Evolutionary conservation across 2,329 filamentous ascomycete species (phyloP).

Genomic region (Verticillium zaregamsianum): DNA sequence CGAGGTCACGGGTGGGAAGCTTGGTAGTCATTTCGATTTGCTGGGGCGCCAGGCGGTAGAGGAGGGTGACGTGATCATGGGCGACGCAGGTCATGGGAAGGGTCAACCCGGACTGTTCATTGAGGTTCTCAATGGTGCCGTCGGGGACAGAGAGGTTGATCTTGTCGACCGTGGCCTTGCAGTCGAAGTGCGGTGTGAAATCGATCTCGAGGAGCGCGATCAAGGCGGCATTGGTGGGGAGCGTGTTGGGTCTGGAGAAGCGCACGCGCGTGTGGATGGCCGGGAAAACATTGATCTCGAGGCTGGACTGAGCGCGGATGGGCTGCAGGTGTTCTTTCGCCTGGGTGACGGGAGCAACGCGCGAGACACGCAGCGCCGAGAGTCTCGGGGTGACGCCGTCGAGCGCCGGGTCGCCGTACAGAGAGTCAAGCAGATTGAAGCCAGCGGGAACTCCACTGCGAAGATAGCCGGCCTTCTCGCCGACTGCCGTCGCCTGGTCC

Average conservation of each 20-base stretch:
- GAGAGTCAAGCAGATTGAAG: slow-evolving; percentile 73
- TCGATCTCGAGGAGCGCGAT: slow-evolving; percentile 72
- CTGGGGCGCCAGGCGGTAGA: slow-evolving; percentile 61
- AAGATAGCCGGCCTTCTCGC: slow-evolving; percentile 57
- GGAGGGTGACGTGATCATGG: slow-evolving; percentile 70
- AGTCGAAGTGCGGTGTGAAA: slow-evolving; percentile 66
- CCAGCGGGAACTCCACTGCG: slow-evolving; percentile 65
- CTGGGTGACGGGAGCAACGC: slow-evolving; percentile 65
- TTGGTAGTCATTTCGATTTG: slow-evolving; percentile 41
- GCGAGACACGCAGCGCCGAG: slow-evolving; percentile 69
- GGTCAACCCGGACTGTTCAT: slow-evolving; percentile 41
- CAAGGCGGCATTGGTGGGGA: slow-evolving; percentile 55
- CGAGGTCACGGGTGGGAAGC: slow-evolving; percentile 47
- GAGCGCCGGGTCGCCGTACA: slow-evolving; percentile 61
- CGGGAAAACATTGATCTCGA: slow-evolving; percentile 62
- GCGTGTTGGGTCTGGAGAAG: slow-evolving; percentile 61
- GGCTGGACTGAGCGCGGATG: slow-evolving; percentile 58
- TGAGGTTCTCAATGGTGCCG: slow-evolving; percentile 56
- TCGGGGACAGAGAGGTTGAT: slow-evolving; percentile 55
- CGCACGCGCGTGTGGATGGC: slow-evolving; percentile 69
- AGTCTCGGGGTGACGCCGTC: slow-evolving; percentile 60
- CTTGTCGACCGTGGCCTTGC: slow-evolving; percentile 33
- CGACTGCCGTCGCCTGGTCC: slow-evolving; percentile 31
- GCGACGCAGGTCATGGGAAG: slow-evolving; percentile 60
- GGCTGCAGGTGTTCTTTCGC: slow-evolving; percentile 58